Conservation (phyloP, 2,329 filamentous ascomycete species). For the Coniochaeta sp. region DNA sequence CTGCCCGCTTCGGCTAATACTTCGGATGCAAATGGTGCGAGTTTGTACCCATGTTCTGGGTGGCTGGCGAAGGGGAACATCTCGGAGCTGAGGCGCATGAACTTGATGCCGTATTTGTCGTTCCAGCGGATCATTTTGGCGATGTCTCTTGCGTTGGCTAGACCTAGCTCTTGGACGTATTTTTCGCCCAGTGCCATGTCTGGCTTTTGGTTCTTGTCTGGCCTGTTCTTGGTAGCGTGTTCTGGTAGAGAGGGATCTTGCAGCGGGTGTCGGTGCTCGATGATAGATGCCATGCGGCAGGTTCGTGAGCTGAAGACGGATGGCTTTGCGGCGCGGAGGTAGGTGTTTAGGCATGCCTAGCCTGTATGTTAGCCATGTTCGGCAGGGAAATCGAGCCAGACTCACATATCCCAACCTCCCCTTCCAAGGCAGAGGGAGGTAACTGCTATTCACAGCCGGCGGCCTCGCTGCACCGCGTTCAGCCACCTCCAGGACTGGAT, state of each 20-base stretch:
- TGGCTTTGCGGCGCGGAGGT: conserved; percentile 72
- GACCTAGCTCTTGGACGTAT: conserved; percentile 70
- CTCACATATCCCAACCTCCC: conserved; percentile 82
- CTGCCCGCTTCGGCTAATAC: conserved; percentile 69
- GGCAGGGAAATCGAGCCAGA: conserved; percentile 8
- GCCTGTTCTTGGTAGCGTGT: conserved; percentile 79
- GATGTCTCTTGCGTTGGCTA: conserved; percentile 79
- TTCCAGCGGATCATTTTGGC: conserved; percentile 88
- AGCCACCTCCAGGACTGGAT: conserved; percentile 11
- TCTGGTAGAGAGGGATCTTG: conserved; percentile 68
- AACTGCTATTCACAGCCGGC: conserved; percentile 75
- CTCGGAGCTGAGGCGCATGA: conserved; percentile 86
- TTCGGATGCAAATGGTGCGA: conserved; percentile 76
- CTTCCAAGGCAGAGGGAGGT: conserved; percentile 83
- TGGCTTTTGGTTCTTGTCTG: conserved; percentile 64
- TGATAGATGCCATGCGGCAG: conserved; percentile 81
- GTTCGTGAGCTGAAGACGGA: conserved; percentile 88
- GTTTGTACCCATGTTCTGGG: conserved; percentile 74
- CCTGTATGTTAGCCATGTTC: conserved; percentile 7
- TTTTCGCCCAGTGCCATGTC: conserved; percentile 59
- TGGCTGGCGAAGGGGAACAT: conserved; percentile 98
- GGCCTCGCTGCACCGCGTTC: conserved; percentile 47
- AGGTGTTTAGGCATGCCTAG: conserved; percentile 88
- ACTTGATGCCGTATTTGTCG: conserved; percentile 82
- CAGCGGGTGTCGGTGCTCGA: conserved; percentile 82